Percentiles rank a stretch among this genome's conserved stretches.
phyloP scores from a whole-genome alignment of 208 protist species.

The Leishmania gerbilli region DNA sequence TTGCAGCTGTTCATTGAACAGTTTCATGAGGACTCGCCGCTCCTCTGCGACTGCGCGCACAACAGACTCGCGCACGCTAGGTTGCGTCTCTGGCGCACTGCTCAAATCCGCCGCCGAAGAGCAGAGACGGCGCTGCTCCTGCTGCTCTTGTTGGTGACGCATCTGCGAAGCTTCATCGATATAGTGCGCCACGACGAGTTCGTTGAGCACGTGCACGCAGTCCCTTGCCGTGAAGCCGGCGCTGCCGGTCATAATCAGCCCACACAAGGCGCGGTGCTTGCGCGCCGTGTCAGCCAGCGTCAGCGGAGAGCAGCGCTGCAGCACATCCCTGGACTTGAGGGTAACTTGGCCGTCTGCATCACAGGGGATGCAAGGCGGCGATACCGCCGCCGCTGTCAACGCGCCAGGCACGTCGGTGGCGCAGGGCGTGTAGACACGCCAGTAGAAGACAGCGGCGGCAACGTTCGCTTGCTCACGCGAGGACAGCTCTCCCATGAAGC shows the following conservation, averaged over 20 bases:
- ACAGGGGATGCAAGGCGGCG: background rate
- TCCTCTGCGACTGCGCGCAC: background rate
- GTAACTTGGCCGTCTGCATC: background rate
- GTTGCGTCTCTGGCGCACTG: background rate
- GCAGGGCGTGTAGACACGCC: slow-evolving; percentile 17
- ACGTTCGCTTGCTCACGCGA: slow-evolving; percentile 44
- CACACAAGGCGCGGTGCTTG: slow-evolving; percentile 36
- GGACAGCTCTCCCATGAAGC: slow-evolving; percentile 30
- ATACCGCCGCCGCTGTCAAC: background rate
- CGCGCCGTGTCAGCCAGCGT: slow-evolving; percentile 19
- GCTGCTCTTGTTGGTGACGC: background rate
- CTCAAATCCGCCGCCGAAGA: background rate
- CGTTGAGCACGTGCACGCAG: slow-evolving; percentile 51
- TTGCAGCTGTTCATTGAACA: slow-evolving; percentile 11
- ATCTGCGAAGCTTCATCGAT: background rate
- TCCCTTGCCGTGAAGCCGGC: slow-evolving; percentile 40
- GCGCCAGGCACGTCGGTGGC: background rate
- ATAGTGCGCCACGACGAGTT: slow-evolving; percentile 30
- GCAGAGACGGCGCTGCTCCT: background rate
- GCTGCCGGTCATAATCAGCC: slow-evolving; percentile 25
- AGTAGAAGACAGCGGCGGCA: slow-evolving; percentile 27
- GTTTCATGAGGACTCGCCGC: slow-evolving; percentile 8
- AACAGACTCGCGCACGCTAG: background rate
- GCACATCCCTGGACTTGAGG: slow-evolving; percentile 16
- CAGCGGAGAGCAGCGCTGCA: slow-evolving; percentile 15